Conservation (phyloP, 306 rosid species). For the Datisca glomerata region DNA sequence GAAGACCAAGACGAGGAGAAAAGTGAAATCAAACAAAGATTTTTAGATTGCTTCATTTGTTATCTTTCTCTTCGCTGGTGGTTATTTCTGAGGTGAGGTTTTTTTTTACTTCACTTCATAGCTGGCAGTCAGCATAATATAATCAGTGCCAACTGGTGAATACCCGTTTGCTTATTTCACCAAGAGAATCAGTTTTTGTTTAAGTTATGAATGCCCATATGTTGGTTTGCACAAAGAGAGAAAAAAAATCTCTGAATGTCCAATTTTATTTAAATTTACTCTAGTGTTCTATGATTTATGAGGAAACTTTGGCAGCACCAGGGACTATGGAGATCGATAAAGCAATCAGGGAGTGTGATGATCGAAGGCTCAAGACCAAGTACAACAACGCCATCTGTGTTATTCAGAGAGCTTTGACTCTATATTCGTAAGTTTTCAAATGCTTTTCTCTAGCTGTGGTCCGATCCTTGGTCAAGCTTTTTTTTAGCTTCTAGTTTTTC, state of each 20-base stretch:
- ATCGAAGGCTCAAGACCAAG: conserved; percentile 88
- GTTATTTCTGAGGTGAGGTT: conserved; percentile 9
- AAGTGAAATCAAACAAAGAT: no score
- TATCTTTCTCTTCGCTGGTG: background rate
- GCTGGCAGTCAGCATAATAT: background rate
- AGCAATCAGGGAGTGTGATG: conserved; percentile 68
- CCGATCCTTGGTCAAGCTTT: background rate
- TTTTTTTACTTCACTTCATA: conserved; percentile 8
- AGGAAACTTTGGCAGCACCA: conserved; percentile 8
- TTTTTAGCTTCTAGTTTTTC: no score
- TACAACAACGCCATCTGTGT: conserved; percentile 75
- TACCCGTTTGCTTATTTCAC: conserved; percentile 17
- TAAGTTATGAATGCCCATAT: conserved; percentile 17
- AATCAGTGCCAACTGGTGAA: conserved; percentile 8
- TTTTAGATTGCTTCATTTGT: no score
- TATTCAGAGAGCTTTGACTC: conserved; percentile 76
- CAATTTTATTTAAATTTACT: conserved; percentile 12
- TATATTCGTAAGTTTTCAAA: conserved; percentile 63
- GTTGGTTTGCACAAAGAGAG: conserved; percentile 5
- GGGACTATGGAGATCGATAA: conserved; percentile 80
- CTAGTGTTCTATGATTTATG: no score
- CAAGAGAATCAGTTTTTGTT: background rate
- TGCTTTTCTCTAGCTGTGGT: conserved; percentile 2
- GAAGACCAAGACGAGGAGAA: no score
- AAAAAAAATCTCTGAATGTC: conserved; percentile 3